These are phyloP conservation scores for Teunomyces kruisii DNA, from an alignment of 805 yeast genomes.

Conservation along the genomic window DNA sequence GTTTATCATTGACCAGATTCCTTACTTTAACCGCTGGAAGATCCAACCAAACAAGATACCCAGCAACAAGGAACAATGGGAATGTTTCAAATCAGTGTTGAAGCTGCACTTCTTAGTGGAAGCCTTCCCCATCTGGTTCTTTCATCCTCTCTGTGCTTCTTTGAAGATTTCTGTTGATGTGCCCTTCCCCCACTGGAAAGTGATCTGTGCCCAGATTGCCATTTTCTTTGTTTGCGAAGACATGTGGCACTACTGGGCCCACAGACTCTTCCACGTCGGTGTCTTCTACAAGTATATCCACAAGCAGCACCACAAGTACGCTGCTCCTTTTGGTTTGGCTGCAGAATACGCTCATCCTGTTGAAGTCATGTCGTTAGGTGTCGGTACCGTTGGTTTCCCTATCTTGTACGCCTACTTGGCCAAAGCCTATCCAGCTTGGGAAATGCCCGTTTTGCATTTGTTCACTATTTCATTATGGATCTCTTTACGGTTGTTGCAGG, in stretches of 20 bases:
- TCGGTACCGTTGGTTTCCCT: conserved; percentile 63
- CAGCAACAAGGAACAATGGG: conserved; percentile 59
- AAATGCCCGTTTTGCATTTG: conserved; percentile 43
- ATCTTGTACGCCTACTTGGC: conserved; percentile 52
- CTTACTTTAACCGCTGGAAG: conserved; percentile 52
- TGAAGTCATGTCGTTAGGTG: conserved; percentile 56
- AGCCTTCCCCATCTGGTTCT: conserved; percentile 62
- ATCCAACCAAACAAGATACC: conserved; percentile 56
- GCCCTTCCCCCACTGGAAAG: conserved; percentile 50
- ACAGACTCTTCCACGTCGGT: conserved; percentile 55
- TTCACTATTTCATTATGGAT: conserved; percentile 58
- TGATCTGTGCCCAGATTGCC: conserved; percentile 45
- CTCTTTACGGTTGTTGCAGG: conserved; percentile 52
- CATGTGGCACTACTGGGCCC: conserved; percentile 62
- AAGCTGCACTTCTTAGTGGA: conserved; percentile 58
- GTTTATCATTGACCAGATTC: conserved; percentile 53
- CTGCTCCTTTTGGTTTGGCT: conserved; percentile 62
- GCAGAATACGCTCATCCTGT: conserved; percentile 64
- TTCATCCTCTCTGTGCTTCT: conserved; percentile 54
- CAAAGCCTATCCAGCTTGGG: conserved; percentile 19
- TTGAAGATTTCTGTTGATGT: conserved; percentile 50
- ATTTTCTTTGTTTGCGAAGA: conserved; percentile 56
- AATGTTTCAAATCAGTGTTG: conserved; percentile 56
- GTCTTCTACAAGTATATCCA: conserved; percentile 57
- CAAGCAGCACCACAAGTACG: conserved; percentile 60